Percentiles rank a stretch among this genome's conserved stretches.
These are phyloP conservation scores for Paraconiothyrium brasiliense DNA, from an alignment of 2,329 filamentous ascomycete species.

Conservation along the genomic window DNA sequence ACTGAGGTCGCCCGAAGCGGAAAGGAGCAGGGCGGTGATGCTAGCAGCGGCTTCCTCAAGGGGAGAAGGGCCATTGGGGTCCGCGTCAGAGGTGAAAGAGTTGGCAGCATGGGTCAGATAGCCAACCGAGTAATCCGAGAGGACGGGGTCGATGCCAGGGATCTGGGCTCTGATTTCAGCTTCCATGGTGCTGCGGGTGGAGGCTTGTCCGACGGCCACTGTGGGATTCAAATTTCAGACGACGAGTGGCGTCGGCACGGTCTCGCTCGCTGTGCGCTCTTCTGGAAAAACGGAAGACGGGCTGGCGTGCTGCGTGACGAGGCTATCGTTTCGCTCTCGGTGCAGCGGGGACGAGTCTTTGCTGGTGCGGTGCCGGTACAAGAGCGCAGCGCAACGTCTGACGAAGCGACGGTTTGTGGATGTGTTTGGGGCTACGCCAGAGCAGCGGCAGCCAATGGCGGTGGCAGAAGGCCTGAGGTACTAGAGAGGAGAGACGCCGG, in stretches of 20 bases:
- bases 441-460: slow-evolving; percentile 19
- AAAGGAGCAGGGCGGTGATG: slow-evolving; percentile 88
- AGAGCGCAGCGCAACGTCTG: slow-evolving; percentile 13
- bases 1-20: slow-evolving; percentile 86
- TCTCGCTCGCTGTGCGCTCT: slow-evolving; percentile 1
- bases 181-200: slow-evolving; percentile 70
- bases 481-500: slow-evolving; percentile 5
- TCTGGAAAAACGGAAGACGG: slow-evolving; percentile 4
- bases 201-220: slow-evolving; percentile 13
- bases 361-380: slow-evolving; percentile 7
- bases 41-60: slow-evolving; percentile 83
- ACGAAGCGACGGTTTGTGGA: background rate
- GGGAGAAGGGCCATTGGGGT: slow-evolving; percentile 75
- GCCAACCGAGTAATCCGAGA: slow-evolving; percentile 92
- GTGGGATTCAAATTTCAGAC: slow-evolving; percentile 13
- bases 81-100: slow-evolving; percentile 77
- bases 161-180: slow-evolving; percentile 84
- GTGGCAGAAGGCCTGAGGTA: background rate
- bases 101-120: slow-evolving; percentile 94
- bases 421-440: slow-evolving; percentile 8
- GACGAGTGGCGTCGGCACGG: slow-evolving; percentile 11
- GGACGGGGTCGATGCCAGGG: slow-evolving; percentile 85
- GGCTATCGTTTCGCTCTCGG: background rate
- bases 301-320: background rate
- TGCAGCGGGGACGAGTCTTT: slow-evolving; percentile 2